Base-by-base conservation (phyloP, 345 rosid genomes). In the Lumnitzera littorea region DNA sequence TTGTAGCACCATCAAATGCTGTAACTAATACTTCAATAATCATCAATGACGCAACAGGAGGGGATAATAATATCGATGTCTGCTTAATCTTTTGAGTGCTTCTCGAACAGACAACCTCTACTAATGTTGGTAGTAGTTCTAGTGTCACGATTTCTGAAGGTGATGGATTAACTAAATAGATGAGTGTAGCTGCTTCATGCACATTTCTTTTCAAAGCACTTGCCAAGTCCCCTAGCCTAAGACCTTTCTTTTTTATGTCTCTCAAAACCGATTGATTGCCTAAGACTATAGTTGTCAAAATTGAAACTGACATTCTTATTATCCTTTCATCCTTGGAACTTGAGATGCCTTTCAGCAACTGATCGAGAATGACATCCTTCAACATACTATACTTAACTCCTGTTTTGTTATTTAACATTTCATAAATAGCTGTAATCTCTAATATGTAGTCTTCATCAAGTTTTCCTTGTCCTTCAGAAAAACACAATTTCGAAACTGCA, bases 31-130 rank as follows among this genome's bases (percentile, higher is more conserved):
- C 89, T 82, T 92, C 83, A 49, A 92, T 85, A 12, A 92, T 87
- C 95, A 87, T 89, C 75, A 91, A 55, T 3, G 98, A 85, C 24
- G 98, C 98, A 0, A 84, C 80, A 8, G 86, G 91, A 6, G 98
- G 96, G 2, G 96, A 87, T 68, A 87, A 66, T 43, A 65, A 48
- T 58, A 70, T 46, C 11, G 83, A 60, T 62, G 76, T 62, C 31
- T 75, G 81, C 66, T 61, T 68, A 56, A 62, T 63, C 57, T 65
- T 74, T 46, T 64, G 66, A 52, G 62, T 62, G 51, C 70, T 75
- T 59, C 86, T 78, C 62, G 72, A 56, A 81, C 89, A 84, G 62
- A 84, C 79, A 51, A 89, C 77, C 69, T 92, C 84, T 56, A 85
- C 82, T 62, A 92, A 75, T 50, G 83, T 78, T 11, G 96, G 98